Evolutionary conservation across 164 flowering plant species (phyloP).

Genomic region (Aristolochia contorta): DNA sequence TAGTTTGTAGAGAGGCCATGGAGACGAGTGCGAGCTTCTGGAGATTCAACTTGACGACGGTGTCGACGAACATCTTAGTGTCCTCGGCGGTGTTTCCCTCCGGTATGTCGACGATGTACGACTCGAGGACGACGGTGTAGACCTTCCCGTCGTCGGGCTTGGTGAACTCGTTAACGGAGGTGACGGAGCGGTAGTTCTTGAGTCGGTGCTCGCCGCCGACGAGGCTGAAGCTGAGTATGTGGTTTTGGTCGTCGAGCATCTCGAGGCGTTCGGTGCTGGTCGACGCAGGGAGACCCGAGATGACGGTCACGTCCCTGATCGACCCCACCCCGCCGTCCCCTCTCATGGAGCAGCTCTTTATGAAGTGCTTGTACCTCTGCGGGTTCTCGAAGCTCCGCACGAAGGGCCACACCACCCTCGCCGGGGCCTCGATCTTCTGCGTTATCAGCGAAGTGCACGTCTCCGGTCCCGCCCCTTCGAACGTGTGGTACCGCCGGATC

Average conservation of each 20-base stretch:
- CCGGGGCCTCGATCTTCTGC: constrained; percentile 51
- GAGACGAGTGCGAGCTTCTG: constrained; percentile 61
- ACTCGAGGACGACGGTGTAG: constrained; percentile 62
- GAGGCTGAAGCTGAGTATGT: constrained; percentile 58
- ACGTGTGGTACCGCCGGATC: constrained; percentile 37
- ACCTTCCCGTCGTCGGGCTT: constrained; percentile 27
- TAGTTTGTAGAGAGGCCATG: constrained; percentile 19
- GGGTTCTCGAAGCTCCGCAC: constrained; percentile 64
- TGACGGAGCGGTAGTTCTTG: constrained; percentile 51
- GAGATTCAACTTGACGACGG: constrained; percentile 61
- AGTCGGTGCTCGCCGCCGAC: constrained; percentile 75
- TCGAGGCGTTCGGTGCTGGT: constrained; percentile 71
- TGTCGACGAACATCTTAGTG: constrained; percentile 69
- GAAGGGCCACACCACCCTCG: constrained; percentile 45
- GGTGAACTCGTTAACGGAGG: constrained; percentile 49
- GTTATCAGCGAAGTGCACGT: constrained; percentile 56
- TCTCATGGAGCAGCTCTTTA: constrained; percentile 49
- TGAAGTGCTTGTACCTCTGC: constrained; percentile 70
- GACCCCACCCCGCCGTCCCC: constrained; percentile 68
- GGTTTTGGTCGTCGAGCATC: constrained; percentile 57
- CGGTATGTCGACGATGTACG: constrained; percentile 70
- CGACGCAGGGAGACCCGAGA: constrained; percentile 73
- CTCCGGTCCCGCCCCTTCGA: constrained; percentile 17
- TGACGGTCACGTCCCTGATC: constrained; percentile 55
- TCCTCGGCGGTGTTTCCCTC: constrained; percentile 72